Base-by-base conservation (phyloP, 805 yeast species). In the Candida ficus region DNA sequence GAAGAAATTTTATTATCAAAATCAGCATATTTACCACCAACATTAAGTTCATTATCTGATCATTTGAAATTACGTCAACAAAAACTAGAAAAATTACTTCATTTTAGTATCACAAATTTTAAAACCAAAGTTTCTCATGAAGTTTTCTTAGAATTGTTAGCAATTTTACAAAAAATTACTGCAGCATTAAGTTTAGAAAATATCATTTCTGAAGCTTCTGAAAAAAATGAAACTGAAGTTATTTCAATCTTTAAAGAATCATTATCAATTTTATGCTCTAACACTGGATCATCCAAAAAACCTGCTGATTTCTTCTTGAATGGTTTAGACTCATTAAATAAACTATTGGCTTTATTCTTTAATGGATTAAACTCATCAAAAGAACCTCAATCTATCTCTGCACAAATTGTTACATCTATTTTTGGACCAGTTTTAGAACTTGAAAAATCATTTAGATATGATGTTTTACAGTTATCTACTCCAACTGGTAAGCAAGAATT, bases 1-100 rank as follows among this genome's bases (percentile, higher is more conserved):
- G 53, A 65, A 12, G 90, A 83, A 44, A 71, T 90, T 9, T 53
- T 83, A 23, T 54, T 61, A 16, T 76, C 87, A 5, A 62, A 64
- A 1, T 78, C 86, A 0, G 61, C 66, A 6, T 81, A 78, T 48
- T 62, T 82, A 16, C 80, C 87, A 4, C 67, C 75, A 4, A 60
- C 70, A 31, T 60, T 73, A 10, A 70, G 79, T 1, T 69, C 80
- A 2, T 50, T 79, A 10, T 66, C 62, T 8, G 73, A 70, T 14
- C 80, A 76, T 42, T 63, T 86, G 28, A 60, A 58, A 4, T 59
- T 71, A 39, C 73, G 95, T 38, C 60, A 68, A 4, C 53, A 61
- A 6, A 67, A 71, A 37, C 63, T 69, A 36, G 60, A 63, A 38
- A 66, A 63, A 38, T 64, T 84, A 14, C 64, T 78, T 10, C 52